Evolutionary conservation across 2,329 filamentous ascomycete species (phyloP), one percentile per base, ranked within the genome.

Genomic region (Neurospora sp.): DNA sequence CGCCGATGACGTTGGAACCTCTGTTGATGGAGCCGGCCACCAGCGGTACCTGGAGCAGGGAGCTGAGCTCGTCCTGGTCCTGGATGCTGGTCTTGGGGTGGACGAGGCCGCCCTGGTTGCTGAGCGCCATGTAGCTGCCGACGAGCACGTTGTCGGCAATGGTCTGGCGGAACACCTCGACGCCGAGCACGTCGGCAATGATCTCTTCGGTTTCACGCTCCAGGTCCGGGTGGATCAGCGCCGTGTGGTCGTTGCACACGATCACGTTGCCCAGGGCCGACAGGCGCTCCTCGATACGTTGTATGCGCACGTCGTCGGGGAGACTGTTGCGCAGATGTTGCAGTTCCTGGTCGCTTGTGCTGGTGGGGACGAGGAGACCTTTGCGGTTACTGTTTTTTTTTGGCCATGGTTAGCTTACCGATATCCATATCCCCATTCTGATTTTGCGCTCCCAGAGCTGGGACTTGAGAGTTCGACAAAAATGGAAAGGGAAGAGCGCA

Each of bases 141-240:
- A 96, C 96, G 37, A 99, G 89, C 70, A 99, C 96, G 79, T 98
- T 97, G 82, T 97, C 94, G 77, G 95, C 93, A 72, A 99, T 91
- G 66, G 96, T 98, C 85, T 99, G 96, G 73, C 92, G 85, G 83
- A 96, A 96, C 11, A 96, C 92, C 81, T 96, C 92, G 70, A 96
- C 92, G 73, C 92, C 92, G 23, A 96, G 84, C 71, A 97, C 92
- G 80, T 99, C 96, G 76, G 96, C 93, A 78, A 99, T 94, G 76
- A 99, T 97, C 84, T 99, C 96, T 83, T 99, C 96, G 17, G 94
- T 97, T 85, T 99, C 96, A 72, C 95, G 91, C 86, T 98, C 96
- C 71, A 99, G 86, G 78, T 99, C 96, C 11, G 96, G 96, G 80
- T 99, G 96, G 72, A 98, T 90, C 65, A 99, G 89, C 68, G 96